phyloP scores from a whole-genome alignment of 192 early-diverging fungal genomes.

The Glomus cerebriforme region DNA sequence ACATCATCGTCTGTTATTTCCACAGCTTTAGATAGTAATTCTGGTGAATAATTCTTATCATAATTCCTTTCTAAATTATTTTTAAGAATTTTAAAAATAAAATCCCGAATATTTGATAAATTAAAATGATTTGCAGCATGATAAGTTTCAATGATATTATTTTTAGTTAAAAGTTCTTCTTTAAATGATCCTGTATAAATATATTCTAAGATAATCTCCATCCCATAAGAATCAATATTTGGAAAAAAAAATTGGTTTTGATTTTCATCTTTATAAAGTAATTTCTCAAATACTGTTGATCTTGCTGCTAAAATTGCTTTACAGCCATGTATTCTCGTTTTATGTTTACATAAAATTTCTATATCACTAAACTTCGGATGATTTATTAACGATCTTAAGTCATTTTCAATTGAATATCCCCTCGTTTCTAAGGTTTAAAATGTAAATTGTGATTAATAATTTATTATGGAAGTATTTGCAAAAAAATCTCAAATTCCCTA shows the following conservation, averaged over 20 bases:
- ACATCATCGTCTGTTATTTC: neutral
- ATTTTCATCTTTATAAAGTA: slow-evolving; percentile 15
- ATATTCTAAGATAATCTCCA: neutral
- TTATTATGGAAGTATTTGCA: too few relatives aligned
- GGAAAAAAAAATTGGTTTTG: slow-evolving; percentile 6
- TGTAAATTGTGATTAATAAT: too few relatives aligned
- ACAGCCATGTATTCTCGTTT: neutral
- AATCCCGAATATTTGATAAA: neutral
- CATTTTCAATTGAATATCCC: neutral
- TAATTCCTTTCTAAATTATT: neutral
- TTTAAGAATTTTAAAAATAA: neutral
- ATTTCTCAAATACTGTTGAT: neutral
- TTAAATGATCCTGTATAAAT: slow-evolving; percentile 5
- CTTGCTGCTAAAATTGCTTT: slow-evolving; percentile 14
- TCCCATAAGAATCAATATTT: neutral
- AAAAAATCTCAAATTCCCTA: too few relatives aligned
- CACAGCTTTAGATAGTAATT: neutral
- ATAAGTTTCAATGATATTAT: neutral
- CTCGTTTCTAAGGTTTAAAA: neutral
- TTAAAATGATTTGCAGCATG: neutral
- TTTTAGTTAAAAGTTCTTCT: neutral
- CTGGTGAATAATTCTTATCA: neutral
- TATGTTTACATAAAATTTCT: neutral
- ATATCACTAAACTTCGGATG: neutral
- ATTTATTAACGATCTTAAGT: neutral